These are phyloP conservation scores for Cercospora janseana DNA, from an alignment of 2,329 filamentous ascomycete genomes.

Conservation along the genomic window DNA sequence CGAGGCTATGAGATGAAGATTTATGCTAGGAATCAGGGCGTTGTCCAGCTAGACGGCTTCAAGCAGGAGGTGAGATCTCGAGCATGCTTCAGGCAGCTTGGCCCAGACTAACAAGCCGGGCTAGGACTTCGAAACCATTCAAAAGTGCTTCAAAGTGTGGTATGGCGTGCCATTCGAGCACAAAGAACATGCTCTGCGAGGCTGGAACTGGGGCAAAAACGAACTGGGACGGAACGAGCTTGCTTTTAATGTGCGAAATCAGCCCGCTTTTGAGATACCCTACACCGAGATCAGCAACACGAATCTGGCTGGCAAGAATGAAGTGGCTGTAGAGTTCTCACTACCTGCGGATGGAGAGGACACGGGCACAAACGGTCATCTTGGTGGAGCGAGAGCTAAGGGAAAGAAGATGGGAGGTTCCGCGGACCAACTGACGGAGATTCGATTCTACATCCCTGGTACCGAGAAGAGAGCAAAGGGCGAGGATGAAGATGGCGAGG, in stretches of 20 bases:
- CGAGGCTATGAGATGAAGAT: conserved; percentile 95
- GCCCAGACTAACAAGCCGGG: conserved; percentile 13
- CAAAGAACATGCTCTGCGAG: conserved; percentile 89
- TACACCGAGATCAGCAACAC: conserved; percentile 98
- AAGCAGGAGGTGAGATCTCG: conserved; percentile 66
- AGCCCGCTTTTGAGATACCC: conserved; percentile 92
- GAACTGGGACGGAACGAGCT: conserved; percentile 95
- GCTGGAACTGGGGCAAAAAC: conserved; percentile 99
- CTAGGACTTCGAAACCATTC: conserved; percentile 82
- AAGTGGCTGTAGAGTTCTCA: conserved; percentile 93
- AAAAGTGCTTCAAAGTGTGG: conserved; percentile 96
- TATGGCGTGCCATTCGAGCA: conserved; percentile 91
- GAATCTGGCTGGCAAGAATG: conserved; percentile 94
- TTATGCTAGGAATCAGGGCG: conserved; percentile 74
- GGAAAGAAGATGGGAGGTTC: conserved; percentile 89
- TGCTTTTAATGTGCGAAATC: conserved; percentile 93
- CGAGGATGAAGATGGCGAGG: conserved; percentile 65
- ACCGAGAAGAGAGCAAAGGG: conserved; percentile 72
- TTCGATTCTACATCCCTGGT: conserved; percentile 97
- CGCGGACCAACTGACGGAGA: conserved; percentile 91
- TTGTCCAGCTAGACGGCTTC: conserved; percentile 94
- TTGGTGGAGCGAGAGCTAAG: conserved; percentile 70
- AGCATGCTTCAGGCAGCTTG: conserved; percentile 14
- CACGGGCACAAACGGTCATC: conserved; percentile 68
- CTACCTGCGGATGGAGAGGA: conserved; percentile 69